phyloP scores from a whole-genome alignment of 139 green algal species.

The Tetradesmus lagerheimii region DNA sequence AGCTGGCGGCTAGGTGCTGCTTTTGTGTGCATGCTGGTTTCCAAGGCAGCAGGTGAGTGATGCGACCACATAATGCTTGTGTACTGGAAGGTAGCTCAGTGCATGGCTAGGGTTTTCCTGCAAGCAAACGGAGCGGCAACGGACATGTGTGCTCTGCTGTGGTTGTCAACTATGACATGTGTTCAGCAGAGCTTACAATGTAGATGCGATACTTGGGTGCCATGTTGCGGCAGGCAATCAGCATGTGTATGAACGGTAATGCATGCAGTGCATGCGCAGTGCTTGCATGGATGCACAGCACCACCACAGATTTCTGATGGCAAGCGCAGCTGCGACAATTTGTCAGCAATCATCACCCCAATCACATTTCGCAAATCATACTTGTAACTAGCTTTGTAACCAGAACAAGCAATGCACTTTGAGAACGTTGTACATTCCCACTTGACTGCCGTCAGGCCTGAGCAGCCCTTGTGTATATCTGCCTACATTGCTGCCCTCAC shows the following conservation, averaged over 20 bases:
- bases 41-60: slow-evolving; percentile 72
- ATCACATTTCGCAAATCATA: too few species aligned
- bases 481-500: too few species aligned
- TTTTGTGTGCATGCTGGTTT: slow-evolving; percentile 76
- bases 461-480: too few species aligned
- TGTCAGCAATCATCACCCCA: background rate
- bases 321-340: background rate
- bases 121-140: background rate
- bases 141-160: background rate
- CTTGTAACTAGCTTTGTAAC: too few species aligned
- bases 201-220: too few species aligned
- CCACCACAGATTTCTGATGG: background rate
- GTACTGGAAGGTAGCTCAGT: background rate
- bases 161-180: too few species aligned
- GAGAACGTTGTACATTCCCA: too few species aligned
- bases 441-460: too few species aligned
- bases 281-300: background rate
- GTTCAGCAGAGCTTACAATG: too few species aligned
- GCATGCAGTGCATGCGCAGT: slow-evolving; percentile 12
- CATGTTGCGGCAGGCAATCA: background rate
- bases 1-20: slow-evolving; percentile 80
- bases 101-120: background rate
- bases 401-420: too few species aligned
- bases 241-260: background rate
- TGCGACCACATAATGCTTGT: background rate